These are phyloP conservation scores for Rossbeevera mucosa DNA, from an alignment of 768 basidiomycete genomes.

Conservation along the genomic window DNA sequence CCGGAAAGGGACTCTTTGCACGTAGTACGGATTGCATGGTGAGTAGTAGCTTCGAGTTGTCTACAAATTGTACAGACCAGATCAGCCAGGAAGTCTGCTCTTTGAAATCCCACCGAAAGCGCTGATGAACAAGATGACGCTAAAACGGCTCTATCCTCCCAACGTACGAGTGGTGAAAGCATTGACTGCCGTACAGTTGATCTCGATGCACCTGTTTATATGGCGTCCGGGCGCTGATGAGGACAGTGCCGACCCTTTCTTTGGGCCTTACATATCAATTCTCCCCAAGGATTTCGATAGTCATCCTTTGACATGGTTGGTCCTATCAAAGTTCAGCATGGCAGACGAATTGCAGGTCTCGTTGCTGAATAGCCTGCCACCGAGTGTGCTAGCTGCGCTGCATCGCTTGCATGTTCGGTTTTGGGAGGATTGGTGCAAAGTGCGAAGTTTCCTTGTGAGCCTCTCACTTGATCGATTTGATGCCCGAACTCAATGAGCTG, in stretches of 20 bases:
- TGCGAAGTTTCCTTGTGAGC: slow-evolving; percentile 51
- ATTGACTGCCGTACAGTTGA: slow-evolving; percentile 65
- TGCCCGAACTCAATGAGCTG: background rate
- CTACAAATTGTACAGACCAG: slow-evolving; percentile 1
- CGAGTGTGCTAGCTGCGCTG: slow-evolving; percentile 39
- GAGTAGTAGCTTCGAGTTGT: slow-evolving; percentile 15
- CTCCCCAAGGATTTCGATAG: slow-evolving; percentile 68
- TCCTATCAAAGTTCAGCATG: slow-evolving; percentile 24
- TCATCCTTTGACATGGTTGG: slow-evolving; percentile 82
- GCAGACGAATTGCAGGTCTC: slow-evolving; percentile 15
- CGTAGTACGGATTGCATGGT: slow-evolving; percentile 38
- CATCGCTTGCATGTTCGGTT: slow-evolving; percentile 46
- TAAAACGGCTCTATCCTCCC: slow-evolving; percentile 54
- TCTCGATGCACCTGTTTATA: slow-evolving; percentile 76
- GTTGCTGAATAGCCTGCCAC: slow-evolving; percentile 47
- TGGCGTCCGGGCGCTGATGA: slow-evolving; percentile 46
- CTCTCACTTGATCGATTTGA: background rate
- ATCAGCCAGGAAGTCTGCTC: slow-evolving; percentile 51
- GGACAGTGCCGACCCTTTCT: slow-evolving; percentile 49
- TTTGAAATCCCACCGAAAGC: slow-evolving; percentile 68
- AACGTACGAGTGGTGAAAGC: slow-evolving; percentile 13
- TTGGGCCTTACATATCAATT: slow-evolving; percentile 75
- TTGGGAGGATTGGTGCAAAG: slow-evolving; percentile 52
- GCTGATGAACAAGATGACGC: slow-evolving; percentile 69
- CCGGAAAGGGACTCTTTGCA: slow-evolving; percentile 70